Base-by-base conservation (phyloP, 1,284 basidiomycete genomes). In the Pyrrhoderma lamaoense region DNA sequence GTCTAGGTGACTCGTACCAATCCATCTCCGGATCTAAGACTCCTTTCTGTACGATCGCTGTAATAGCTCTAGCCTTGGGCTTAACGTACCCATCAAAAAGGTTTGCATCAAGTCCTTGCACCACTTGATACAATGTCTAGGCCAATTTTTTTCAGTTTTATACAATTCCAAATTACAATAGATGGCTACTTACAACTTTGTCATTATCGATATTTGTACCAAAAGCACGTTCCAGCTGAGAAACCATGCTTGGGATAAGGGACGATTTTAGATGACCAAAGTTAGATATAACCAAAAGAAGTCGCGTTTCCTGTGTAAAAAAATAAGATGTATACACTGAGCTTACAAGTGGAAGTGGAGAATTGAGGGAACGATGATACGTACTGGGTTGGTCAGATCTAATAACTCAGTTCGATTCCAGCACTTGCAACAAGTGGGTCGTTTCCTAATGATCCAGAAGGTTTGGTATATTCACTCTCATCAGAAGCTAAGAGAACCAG, bases 251-350 rank as follows among this genome's bases (percentile, higher is more conserved):
- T 0, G 93, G 92, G 23, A 98, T 79, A 34, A 89, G 68, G 0
- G 71, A 70, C 46, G 76, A 74, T 49, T 80, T 80, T 19, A 99
- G 74, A 59, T 93, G 79, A 4, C 79, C 77, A 57, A 99, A 82
- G 65, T 98, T 97, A 8, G 92, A 92, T 18, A 98, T 77, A 37
- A 95, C 91, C 36, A 98, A 71, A 19, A 99, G 73, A 45, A 96
- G 75, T 42, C 95, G 83, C 16, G 80, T 88, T 63, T 97, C 90
- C 90, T 94, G 25, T 22, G 16, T 37, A 11, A 9, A 16, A 53
- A 52, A 45, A 54, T 43, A 45, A 23, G 16, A 42, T 61, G 40
- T 57, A 59, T 49, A 54, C 49, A 49, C 47, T 54, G 22, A 19
- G 7, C 43, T 42, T 14, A 9, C 45, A 45, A 55, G 9, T 23